Evolutionary conservation across 2,329 filamentous ascomycete species (phyloP).

Genomic region (Trichocomaceae sp.): DNA sequence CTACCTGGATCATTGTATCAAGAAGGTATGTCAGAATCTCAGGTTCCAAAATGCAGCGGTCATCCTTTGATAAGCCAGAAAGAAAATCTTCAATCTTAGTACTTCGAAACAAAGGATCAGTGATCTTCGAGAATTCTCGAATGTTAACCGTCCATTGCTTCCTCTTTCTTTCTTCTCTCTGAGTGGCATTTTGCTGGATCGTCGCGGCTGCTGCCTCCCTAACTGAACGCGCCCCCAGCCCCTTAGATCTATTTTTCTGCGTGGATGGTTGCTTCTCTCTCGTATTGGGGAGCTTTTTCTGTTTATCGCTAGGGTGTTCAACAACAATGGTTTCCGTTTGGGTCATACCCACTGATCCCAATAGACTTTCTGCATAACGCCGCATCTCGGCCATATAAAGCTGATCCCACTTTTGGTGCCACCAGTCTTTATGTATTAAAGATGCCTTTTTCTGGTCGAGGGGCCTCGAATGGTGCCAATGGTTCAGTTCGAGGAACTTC

Average conservation of each 20-base stretch:
- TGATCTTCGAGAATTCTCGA: neutral
- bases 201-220: neutral
- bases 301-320: neutral
- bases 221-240: neutral
- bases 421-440: neutral
- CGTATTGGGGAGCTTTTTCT: neutral
- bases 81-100: neutral
- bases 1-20: neutral
- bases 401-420: slow-evolving; percentile 1
- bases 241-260: neutral
- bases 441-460: slow-evolving; percentile 1
- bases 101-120: neutral
- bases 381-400: slow-evolving; percentile 3
- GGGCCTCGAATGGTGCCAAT: slow-evolving; percentile 27
- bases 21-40: neutral
- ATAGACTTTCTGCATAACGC: slow-evolving; percentile 1
- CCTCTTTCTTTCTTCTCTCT: neutral
- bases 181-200: neutral
- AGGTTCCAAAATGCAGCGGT: neutral
- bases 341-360: neutral
- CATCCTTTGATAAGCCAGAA: neutral
- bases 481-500: neutral
- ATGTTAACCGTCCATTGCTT: neutral
- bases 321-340: neutral
- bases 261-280: neutral